Evolutionary conservation across 75 land plant genomes (phyloP), one percentile per base, ranked within the genome.

Genomic region (Pinus taeda): DNA sequence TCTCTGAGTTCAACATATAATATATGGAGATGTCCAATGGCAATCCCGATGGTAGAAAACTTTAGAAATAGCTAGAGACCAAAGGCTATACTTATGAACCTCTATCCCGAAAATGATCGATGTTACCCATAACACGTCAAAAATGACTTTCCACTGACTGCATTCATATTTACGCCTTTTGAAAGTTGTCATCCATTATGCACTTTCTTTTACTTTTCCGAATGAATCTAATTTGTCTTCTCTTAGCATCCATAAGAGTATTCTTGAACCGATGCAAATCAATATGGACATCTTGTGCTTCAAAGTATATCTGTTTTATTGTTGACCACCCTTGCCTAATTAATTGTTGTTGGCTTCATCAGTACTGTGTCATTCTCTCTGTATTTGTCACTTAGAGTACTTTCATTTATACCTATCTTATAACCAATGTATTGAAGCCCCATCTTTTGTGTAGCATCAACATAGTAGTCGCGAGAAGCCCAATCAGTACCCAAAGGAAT

Each of bases 381-480:
- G 73, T 87, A 90, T 75, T 83, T 85, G 17, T 73, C 83, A 4
- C 30, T 57, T 80, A 90, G 59, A 29, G 80, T 85, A 75, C 92
- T 90, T 83, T 90, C 92, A n/a, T 76, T 57, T 15, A 65, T 64
- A 1, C 36, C 45, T 42, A 90, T 78, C 78, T 77, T 78, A 77
- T 90, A 90, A 45, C 76, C 85, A 70, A 85, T 73, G 80, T 90
- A 90, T 22, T 82, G 72, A 42, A 90, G 77, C 49, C 85, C 87
- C 60, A 90, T 33, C 65, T 59, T 79, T 55, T 39, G 57, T 3
- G 87, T 87, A n/a, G 90, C 73, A 49, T 22, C 77, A 13, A 83
- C 88, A 72, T 74, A 87, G 75, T 85, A 87, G 36, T 76, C 75
- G 15, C 33, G 60, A 12, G 88, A 83, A 33, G 87, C 88, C 88